phyloP scores from a whole-genome alignment of 2,329 filamentous ascomycete genomes.

The Rutstroemia sydowiana region DNA sequence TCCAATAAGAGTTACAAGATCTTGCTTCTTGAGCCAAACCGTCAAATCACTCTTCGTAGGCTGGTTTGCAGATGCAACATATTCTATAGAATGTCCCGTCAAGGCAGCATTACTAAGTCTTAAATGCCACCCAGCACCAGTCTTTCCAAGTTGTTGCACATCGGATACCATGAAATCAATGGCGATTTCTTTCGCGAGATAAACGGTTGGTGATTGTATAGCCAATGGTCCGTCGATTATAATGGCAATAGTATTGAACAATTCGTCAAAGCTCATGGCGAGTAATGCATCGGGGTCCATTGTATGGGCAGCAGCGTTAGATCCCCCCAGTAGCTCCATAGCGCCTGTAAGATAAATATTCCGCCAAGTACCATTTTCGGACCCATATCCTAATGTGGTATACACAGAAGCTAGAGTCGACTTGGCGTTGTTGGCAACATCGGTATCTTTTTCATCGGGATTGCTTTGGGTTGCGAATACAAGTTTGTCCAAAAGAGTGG shows the following conservation, averaged over 20 bases:
- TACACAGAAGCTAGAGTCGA: slow-evolving; percentile 28
- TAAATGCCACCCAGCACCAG: not conserved
- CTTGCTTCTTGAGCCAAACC: not conserved
- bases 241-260: not conserved
- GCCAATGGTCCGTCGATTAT: not conserved
- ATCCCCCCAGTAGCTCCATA: not conserved
- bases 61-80: not conserved
- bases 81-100: not conserved
- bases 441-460: slow-evolving; percentile 12
- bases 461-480: slow-evolving; percentile 26
- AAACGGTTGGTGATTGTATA: not conserved
- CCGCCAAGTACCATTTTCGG: slow-evolving; percentile 36
- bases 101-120: not conserved
- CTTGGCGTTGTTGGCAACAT: not conserved
- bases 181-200: not conserved
- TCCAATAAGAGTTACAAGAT: not conserved
- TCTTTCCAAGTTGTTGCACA: not conserved
- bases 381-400: slow-evolving; percentile 31
- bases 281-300: not conserved
- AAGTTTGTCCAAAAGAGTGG: slow-evolving; percentile 33
- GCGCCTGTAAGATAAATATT: slow-evolving; percentile 32
- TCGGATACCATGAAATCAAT: not conserved
- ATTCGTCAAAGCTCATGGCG: not conserved
- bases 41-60: not conserved
- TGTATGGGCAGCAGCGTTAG: not conserved